A percentile compares a stretch with the other conserved stretches of the same genome.
These are phyloP conservation scores for Triticum dicoccoides DNA, from an alignment of 176 grass and related monocot genomes.

Conservation along the genomic window DNA sequence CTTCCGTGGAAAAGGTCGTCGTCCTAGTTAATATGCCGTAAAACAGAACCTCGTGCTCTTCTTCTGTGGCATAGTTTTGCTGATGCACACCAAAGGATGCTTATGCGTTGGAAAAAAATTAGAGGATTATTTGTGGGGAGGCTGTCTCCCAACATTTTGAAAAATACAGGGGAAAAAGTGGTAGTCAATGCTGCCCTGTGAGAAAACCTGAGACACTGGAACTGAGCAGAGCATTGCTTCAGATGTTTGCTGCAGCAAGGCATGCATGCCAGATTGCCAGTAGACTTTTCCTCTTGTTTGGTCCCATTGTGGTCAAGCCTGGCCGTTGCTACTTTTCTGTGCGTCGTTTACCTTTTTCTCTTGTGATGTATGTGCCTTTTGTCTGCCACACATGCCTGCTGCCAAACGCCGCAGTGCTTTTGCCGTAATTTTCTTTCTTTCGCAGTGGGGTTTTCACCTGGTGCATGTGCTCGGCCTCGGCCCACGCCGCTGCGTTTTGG, in stretches of 20 bases:
- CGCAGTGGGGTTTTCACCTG: background rate
- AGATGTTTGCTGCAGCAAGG: constrained; percentile 21
- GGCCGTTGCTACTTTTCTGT: constrained; percentile 11
- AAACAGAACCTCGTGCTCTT: background rate
- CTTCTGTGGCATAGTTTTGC: background rate
- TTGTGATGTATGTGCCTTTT: constrained; percentile 17
- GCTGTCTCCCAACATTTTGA: background rate
- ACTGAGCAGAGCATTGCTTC: constrained; percentile 20
- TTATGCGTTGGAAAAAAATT: background rate
- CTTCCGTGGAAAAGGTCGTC: constrained; percentile 14
- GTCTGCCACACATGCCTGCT: constrained; percentile 36
- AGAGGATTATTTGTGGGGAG: background rate
- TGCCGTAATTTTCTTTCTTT: background rate
- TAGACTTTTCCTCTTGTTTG: constrained; percentile 14
- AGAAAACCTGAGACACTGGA: constrained; percentile 22
- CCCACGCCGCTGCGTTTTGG: background rate
- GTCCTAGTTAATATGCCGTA: background rate
- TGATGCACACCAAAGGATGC: background rate
- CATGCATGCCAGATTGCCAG: constrained; percentile 8
- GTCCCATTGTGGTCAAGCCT: constrained; percentile 19
- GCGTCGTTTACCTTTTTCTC: constrained; percentile 20
- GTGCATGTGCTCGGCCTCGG: background rate
- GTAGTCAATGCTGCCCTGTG: background rate
- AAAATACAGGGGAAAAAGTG: constrained; percentile 37
- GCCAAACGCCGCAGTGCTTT: background rate